Base-by-base conservation (phyloP, 257 asterid species). In the Petunia axillaris region DNA sequence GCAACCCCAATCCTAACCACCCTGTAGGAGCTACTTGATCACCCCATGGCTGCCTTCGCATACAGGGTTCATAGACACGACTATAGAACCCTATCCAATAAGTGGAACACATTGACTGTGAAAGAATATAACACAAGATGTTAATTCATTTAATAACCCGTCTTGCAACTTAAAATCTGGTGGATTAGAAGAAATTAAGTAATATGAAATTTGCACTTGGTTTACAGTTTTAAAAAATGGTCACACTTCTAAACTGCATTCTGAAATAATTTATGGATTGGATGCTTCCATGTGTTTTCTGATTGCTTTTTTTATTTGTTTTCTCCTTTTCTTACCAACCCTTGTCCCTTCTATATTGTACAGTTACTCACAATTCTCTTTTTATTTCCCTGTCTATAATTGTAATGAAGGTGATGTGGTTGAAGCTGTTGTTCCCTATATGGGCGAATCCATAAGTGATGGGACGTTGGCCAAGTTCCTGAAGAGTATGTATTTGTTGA, bases 401-500 rank as follows among this genome's bases (percentile, higher is more conserved):
- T 76, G 74, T 82, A 85, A 88, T 90, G 89, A 83, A 83, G 97
- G 93, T 74, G 97, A 93, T 82, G 66, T 83, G 64, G 87, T 93
- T 83, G 98, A 93, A 80, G 99, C 98, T 85, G 96, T 95, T 53
- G 99, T 95, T 40, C 99, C 99, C 37, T 90, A 82, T 82, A 95
- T 95, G 99, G 99, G 99, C 39, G 99, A 95, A 93, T 95, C 99
- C 35, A 93, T 92, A 81, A 92, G 81, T 65, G 99, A 95, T 86
- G 98, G 99, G 80, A 95, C 98, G 1, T 81, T 95, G 66, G 98
- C 98, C 9, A 85, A 88, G 1, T 92, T 95, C 91, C 81, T 93
- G 92, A 95, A 92, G 91, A 91, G 98, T 95, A 92, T 36, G 89
- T 79, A n/a, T 11, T 71, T 25, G 35, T 71, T 46, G 60, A 71